Evolutionary conservation across 75 land plant genomes (phyloP).

Genomic region (Picea sitchensis): DNA sequence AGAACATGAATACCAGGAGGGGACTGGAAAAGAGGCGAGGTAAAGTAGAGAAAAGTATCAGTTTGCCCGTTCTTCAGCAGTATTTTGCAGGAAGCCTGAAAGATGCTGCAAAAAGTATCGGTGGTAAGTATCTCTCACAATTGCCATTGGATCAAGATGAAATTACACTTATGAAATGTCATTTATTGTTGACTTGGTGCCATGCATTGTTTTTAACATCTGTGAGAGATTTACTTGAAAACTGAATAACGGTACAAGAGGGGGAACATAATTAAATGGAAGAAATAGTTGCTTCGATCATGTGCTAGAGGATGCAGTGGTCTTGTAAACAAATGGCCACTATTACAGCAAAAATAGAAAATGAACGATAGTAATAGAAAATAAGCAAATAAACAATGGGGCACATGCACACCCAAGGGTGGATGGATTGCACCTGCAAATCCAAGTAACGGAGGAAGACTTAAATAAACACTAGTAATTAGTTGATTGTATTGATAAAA

Average conservation of each 20-base stretch:
- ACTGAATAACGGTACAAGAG: background rate
- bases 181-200: conserved; percentile 1
- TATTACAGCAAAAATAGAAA: too few relatives aligned
- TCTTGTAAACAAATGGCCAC: background rate
- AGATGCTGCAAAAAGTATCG: conserved; percentile 80
- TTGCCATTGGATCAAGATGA: background rate
- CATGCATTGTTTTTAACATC: background rate
- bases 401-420: too few relatives aligned
- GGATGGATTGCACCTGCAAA: too few relatives aligned
- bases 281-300: background rate
- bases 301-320: background rate
- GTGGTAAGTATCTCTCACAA: conserved; percentile 39
- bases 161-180: conserved; percentile 1
- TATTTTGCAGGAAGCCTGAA: conserved; percentile 84
- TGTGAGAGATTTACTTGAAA: conserved; percentile 3
- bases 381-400: too few relatives aligned
- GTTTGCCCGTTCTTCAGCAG: conserved; percentile 51
- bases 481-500: too few relatives aligned
- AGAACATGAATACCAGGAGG: conserved; percentile 11
- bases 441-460: too few relatives aligned
- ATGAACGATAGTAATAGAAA: too few relatives aligned
- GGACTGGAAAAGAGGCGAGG: conserved; percentile 20
- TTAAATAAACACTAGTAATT: too few relatives aligned
- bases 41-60: conserved; percentile 44
- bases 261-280: background rate